phyloP scores from a whole-genome alignment of 2,329 filamentous ascomycete species.

The Lecanicillium sp. region DNA sequence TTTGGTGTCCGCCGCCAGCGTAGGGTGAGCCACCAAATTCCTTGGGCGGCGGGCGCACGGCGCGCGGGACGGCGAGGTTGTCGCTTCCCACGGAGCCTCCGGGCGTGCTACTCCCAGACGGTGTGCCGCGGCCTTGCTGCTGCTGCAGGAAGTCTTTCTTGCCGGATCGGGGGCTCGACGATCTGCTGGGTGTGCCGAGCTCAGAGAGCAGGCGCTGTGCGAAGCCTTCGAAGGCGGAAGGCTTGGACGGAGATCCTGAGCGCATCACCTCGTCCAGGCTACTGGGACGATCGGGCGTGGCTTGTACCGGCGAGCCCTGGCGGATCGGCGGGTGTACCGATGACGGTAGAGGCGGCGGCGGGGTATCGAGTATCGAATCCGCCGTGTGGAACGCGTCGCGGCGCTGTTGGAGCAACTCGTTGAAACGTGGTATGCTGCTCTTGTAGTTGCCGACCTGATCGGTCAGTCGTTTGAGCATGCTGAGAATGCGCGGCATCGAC shows the following conservation, averaged over 20 bases:
- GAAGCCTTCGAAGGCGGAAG: conserved; percentile 53
- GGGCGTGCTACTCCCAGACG: conserved; percentile 27
- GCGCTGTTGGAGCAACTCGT: conserved; percentile 61
- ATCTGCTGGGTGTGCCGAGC: conserved; percentile 46
- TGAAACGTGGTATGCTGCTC: conserved; percentile 60
- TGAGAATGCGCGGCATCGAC: conserved; percentile 48
- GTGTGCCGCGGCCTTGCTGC: conserved; percentile 29
- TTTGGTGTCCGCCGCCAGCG: conserved; percentile 18
- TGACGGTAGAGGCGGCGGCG: conserved; percentile 15
- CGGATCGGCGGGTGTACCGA: conserved; percentile 16
- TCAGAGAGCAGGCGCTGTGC: conserved; percentile 59
- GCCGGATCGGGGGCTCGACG: conserved; percentile 41
- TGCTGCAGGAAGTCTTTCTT: too few species aligned
- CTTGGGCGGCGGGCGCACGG: conserved; percentile 34
- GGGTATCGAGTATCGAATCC: conserved; percentile 39
- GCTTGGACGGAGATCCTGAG: conserved; percentile 45
- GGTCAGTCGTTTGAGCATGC: conserved; percentile 52
- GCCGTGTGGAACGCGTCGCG: conserved; percentile 59
- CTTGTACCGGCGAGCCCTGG: conserved; percentile 25
- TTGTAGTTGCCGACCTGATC: conserved; percentile 41
- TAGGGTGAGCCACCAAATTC: conserved; percentile 30
- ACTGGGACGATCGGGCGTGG: conserved; percentile 34
- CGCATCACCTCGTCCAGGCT: conserved; percentile 39
- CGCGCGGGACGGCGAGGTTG: conserved; percentile 22
- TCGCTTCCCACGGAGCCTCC: conserved; percentile 21